Base-by-base conservation (phyloP, 768 basidiomycete genomes). In the Cubamyces lactineus region DNA sequence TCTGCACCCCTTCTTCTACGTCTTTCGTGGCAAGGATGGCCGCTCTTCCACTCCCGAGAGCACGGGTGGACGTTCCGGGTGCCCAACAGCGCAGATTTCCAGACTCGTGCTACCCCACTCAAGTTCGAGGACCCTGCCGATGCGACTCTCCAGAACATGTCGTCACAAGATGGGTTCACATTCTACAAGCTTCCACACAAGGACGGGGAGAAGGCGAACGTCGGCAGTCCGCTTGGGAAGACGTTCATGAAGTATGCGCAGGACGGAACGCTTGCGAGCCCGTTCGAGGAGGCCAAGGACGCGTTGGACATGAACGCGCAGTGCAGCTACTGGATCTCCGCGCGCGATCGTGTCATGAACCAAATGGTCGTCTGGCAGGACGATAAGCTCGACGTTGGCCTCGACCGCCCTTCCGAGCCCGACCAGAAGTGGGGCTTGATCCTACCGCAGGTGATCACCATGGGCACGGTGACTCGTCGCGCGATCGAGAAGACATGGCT, bases 401-500 rank as follows among this genome's bases (percentile, higher is more conserved):
- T 91, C 43, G 21, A 52, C 16, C 24, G 48, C 19, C 62, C 72
- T 50, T 23, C 51, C 55, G 49, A 67, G 57, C 51, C 69, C 7
- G 66, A 66, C 39, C 74, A 82, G 65, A 89, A 88, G 66, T 89
- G 89, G 81, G 96, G 97, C 16, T 86, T 98, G 66, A 98, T 99
- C 70, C 74, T 98, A 6, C 97, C 96, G 1, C 95, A 97, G 74
- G 91, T 98, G 50, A 91, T 98, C 68, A 91, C 95, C 8, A 99
- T 99, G 97, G 97, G 97, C 15, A 98, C 97, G 0, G 94, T 98
- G 55, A 99, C 96, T 16, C 94, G 96, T 9, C 88, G 96, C 34
- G 95, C 97, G 8, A 96, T 98, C 65, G 97, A 98, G 77, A 92
- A 89, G 75, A 98, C 96, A 2, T 98, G 97, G 97, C 77, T 99